Percentiles rank a stretch among this genome's conserved stretches.
phyloP scores from a whole-genome alignment of 2,329 filamentous ascomycete genomes.

The Sclerotiophoma versabilis region DNA sequence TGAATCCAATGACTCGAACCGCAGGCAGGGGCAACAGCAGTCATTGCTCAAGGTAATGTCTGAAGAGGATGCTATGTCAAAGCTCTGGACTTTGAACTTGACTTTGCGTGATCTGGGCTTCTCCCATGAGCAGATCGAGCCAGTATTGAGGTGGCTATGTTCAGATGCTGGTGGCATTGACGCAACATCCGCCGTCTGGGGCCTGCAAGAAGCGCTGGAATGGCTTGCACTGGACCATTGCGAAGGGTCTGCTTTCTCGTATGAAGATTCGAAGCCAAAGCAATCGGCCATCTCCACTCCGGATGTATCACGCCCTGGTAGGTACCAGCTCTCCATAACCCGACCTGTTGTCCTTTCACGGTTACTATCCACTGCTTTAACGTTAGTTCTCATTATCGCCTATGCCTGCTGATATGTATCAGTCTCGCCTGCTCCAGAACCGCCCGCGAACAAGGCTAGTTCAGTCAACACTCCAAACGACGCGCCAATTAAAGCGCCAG shows the following conservation, averaged over 20 bases:
- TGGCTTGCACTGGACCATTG: slow-evolving; percentile 85
- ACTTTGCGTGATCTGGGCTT: slow-evolving; percentile 75
- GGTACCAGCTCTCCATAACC: slow-evolving; percentile 15
- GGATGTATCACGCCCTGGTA: slow-evolving; percentile 38
- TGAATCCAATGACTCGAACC: slow-evolving; percentile 64
- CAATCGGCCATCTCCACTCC: slow-evolving; percentile 25
- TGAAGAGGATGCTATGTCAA: slow-evolving; percentile 80
- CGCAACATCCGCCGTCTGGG: slow-evolving; percentile 72
- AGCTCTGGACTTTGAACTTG: slow-evolving; percentile 84
- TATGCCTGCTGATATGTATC: background rate
- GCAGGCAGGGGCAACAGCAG: slow-evolving; percentile 50
- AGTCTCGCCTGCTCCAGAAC: slow-evolving; percentile 4
- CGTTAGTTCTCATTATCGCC: background rate
- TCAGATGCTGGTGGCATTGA: slow-evolving; percentile 53
- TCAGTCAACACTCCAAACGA: background rate
- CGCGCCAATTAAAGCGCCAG: background rate
- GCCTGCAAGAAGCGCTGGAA: slow-evolving; percentile 84
- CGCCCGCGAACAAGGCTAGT: background rate
- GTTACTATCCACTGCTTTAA: background rate
- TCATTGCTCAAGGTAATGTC: slow-evolving; percentile 55
- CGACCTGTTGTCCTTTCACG: background rate
- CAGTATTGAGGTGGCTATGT: slow-evolving; percentile 46
- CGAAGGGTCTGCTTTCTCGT: slow-evolving; percentile 73
- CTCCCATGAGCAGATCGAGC: slow-evolving; percentile 49
- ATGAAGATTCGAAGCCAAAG: slow-evolving; percentile 57